Base-by-base conservation (phyloP, 257 asterid species). In the Verbascum thapsus region DNA sequence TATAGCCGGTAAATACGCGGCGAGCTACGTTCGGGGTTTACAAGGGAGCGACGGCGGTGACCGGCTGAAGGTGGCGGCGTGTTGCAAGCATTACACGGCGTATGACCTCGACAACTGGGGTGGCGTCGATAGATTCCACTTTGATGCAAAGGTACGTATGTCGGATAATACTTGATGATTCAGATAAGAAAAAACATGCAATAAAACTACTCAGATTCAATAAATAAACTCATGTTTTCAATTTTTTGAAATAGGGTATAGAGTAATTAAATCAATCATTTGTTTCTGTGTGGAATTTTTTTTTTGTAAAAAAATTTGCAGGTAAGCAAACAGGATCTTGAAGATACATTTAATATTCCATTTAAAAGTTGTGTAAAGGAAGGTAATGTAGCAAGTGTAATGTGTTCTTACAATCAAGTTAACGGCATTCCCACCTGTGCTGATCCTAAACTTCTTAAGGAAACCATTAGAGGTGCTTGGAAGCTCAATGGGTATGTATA, bases 321-420 rank as follows among this genome's bases (percentile, higher is more conserved):
- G n/a, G 87, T 81, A 17, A 81, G 79, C 55, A 62, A 67, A 53
- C 88, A 81, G 53, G 85, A 81, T n/a, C 68, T 78, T 5, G 82
- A 61, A 13, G 88, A 81, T 40, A 81, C 88, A 11, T 81, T 73
- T 54, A 68, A 76, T 22, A 66, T 76, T 18, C 88, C 88, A 35
- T 81, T 81, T 52, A 65, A 74, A 70, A 68, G 76, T 18, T 81
- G 88, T 65, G 82, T 81, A 0, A 58, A 60, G 67, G 81, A 78
- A 54, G 88, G 88, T 45, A 76, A 81, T 15, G 88, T 76, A 3
- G 85, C 82, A 10, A 81, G 88, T 72, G 80, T 81, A 1, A 81
- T 81, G 88, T 81, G 88, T 42, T 81, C 88, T 13, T 81, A 78
- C 75, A 81, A 81, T 69, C 82, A 78, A 59, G 88, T 81, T 39